These are phyloP conservation scores for Stylosanthes scabra DNA, from an alignment of 331 rosid genomes.

Conservation along the genomic window DNA sequence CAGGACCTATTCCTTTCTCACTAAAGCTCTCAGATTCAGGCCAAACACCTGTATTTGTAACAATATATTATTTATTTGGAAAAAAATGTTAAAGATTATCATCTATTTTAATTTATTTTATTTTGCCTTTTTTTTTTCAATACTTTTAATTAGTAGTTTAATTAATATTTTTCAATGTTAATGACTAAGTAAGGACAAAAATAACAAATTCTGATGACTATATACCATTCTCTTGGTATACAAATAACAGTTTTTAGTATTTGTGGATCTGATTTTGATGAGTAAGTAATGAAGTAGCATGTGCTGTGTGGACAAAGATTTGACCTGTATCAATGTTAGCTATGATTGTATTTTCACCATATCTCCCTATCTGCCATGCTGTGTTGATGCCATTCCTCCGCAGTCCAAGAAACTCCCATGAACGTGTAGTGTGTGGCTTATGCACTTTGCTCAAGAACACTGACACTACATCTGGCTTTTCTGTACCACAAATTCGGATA, in stretches of 20 bases:
- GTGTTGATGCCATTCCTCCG: slow-evolving; percentile 14
- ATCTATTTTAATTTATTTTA: too few relatives aligned
- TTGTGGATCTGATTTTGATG: not conserved
- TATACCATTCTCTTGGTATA: too few relatives aligned
- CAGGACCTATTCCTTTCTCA: slow-evolving; percentile 37
- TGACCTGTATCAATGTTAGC: slow-evolving; percentile 48
- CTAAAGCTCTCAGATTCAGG: slow-evolving; percentile 72
- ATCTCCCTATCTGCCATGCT: slow-evolving; percentile 44
- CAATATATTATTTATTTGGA: too few relatives aligned
- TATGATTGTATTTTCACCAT: slow-evolving; percentile 43
- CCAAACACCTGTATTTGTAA: slow-evolving; percentile 56
- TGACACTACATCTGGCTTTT: slow-evolving; percentile 38
- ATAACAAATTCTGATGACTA: too few relatives aligned
- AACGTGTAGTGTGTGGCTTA: slow-evolving; percentile 45
- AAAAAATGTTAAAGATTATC: too few relatives aligned
- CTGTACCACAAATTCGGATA: not conserved
- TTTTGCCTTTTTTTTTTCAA: too few relatives aligned
- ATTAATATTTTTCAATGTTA: too few relatives aligned
- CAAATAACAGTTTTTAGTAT: too few relatives aligned
- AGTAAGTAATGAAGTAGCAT: not conserved
- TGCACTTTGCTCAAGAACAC: slow-evolving; percentile 48
- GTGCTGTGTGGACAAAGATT: not conserved
- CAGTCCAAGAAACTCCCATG: slow-evolving; percentile 53
- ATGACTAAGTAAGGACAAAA: too few relatives aligned
- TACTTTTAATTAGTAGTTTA: too few relatives aligned